Percentiles rank a stretch among this genome's conserved stretches.
phyloP scores from a whole-genome alignment of 805 yeast genomes.

The Candida easanensis region DNA sequence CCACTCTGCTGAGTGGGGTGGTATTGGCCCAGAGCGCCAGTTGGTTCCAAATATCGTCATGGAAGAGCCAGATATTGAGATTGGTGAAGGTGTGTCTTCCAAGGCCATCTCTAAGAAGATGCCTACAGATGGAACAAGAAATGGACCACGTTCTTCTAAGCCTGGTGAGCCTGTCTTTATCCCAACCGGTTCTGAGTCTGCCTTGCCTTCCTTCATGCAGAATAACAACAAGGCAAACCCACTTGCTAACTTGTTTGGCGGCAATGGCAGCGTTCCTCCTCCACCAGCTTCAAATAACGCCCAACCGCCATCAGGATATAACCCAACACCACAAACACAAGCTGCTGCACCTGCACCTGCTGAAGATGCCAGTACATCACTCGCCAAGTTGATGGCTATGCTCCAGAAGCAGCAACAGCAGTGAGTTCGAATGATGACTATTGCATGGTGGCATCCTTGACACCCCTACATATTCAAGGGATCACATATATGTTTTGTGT shows the following conservation, averaged over 20 bases:
- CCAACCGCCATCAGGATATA: not conserved
- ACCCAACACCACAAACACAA: conserved; percentile 3
- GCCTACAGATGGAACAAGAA: conserved; percentile 86
- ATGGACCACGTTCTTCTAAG: conserved; percentile 78
- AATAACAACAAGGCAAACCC: conserved; percentile 41
- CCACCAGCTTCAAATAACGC: conserved; percentile 14
- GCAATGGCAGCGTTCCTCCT: conserved; percentile 12
- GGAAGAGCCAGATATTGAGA: conserved; percentile 97
- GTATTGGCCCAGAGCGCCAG: conserved; percentile 80
- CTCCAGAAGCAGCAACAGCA: conserved; percentile 35
- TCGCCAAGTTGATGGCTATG: conserved; percentile 41
- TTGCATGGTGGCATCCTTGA: too few relatives aligned
- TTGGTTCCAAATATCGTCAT: conserved; percentile 75
- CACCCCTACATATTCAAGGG: not conserved
- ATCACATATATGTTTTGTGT: too few relatives aligned
- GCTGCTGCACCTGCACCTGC: conserved; percentile 6
- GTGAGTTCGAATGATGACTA: not conserved
- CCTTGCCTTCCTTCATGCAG: conserved; percentile 31
- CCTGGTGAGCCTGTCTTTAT: conserved; percentile 48
- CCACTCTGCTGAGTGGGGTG: conserved; percentile 92
- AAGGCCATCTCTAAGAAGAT: conserved; percentile 87
- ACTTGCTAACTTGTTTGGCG: conserved; percentile 44
- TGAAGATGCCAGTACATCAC: conserved; percentile 33
- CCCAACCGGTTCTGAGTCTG: conserved; percentile 25
- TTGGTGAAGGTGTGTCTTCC: conserved; percentile 90